phyloP scores from a whole-genome alignment of 1,139 yeast species.

The Blastobotrys malaysiensis region DNA sequence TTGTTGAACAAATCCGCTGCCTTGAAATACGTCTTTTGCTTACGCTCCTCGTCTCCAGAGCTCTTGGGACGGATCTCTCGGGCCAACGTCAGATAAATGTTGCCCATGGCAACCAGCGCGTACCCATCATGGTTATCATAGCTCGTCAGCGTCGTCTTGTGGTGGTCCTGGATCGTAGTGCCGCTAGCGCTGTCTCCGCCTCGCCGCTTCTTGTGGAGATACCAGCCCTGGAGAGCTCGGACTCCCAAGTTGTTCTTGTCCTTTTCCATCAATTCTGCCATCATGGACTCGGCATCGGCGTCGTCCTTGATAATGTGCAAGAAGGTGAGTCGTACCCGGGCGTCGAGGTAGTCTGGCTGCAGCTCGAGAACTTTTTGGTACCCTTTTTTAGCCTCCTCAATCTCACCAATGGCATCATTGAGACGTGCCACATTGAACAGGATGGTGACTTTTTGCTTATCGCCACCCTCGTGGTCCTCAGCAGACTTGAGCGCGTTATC shows the following conservation, averaged over 20 bases:
- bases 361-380: slow-evolving; percentile 53
- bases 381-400: slow-evolving; percentile 43
- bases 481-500: slow-evolving; percentile 42
- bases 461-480: slow-evolving; percentile 21
- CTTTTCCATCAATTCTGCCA: slow-evolving; percentile 48
- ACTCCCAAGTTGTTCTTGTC: slow-evolving; percentile 68
- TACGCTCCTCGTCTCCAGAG: slow-evolving; percentile 57
- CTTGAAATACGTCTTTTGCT: slow-evolving; percentile 72
- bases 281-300: slow-evolving; percentile 42
- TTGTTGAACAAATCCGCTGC: slow-evolving; percentile 89
- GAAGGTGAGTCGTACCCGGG: slow-evolving; percentile 65
- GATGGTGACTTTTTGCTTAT: slow-evolving; percentile 27
- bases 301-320: slow-evolving; percentile 39
- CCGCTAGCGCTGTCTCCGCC: slow-evolving; percentile 38
- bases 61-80: slow-evolving; percentile 57
- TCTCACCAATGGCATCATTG: slow-evolving; percentile 39
- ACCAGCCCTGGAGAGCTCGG: slow-evolving; percentile 93
- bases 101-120: slow-evolving; percentile 86
- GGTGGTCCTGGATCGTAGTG: slow-evolving; percentile 65
- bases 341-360: slow-evolving; percentile 71
- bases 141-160: slow-evolving; percentile 76
- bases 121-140: slow-evolving; percentile 79
- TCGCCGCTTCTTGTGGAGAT: slow-evolving; percentile 47
- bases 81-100: slow-evolving; percentile 77
- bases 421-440: slow-evolving; percentile 38